phyloP scores from a whole-genome alignment of 139 green algal species.

The Coelastrella sp. region DNA sequence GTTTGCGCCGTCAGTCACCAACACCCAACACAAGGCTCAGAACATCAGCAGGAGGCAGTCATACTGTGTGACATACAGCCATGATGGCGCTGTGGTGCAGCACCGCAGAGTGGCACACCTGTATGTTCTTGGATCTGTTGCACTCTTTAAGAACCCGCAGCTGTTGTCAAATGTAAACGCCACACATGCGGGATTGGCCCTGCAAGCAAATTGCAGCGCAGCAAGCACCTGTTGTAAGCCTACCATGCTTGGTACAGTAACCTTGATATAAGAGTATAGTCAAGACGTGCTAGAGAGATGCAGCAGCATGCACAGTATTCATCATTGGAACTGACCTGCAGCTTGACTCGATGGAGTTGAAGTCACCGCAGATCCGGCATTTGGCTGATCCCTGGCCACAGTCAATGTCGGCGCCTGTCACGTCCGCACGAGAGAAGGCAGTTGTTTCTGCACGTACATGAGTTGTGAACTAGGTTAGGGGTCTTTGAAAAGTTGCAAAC shows the following conservation, averaged over 20 bases:
- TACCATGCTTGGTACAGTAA: background rate
- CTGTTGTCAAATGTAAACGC: constrained; percentile 6
- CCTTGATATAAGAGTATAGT: too few relatives aligned
- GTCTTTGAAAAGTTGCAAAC: background rate
- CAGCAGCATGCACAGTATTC: too few relatives aligned
- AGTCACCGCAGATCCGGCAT: too few relatives aligned
- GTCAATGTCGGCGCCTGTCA: background rate
- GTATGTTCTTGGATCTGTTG: background rate
- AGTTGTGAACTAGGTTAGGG: background rate
- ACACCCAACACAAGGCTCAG: too few relatives aligned
- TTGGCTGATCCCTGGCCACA: background rate
- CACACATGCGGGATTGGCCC: background rate
- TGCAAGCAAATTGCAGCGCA: background rate
- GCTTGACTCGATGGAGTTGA: too few relatives aligned
- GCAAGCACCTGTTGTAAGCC: background rate
- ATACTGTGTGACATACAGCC: background rate
- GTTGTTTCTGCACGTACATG: background rate
- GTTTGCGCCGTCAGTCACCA: too few relatives aligned
- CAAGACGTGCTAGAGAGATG: too few relatives aligned
- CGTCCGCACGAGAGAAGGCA: background rate
- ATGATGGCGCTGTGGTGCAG: background rate
- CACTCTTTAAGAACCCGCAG: background rate
- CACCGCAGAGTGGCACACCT: background rate
- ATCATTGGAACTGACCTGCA: too few relatives aligned
- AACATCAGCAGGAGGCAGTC: background rate